These are phyloP conservation scores for Trichopus zeylanicus DNA, from an alignment of 116 monocot genomes.

Conservation along the genomic window DNA sequence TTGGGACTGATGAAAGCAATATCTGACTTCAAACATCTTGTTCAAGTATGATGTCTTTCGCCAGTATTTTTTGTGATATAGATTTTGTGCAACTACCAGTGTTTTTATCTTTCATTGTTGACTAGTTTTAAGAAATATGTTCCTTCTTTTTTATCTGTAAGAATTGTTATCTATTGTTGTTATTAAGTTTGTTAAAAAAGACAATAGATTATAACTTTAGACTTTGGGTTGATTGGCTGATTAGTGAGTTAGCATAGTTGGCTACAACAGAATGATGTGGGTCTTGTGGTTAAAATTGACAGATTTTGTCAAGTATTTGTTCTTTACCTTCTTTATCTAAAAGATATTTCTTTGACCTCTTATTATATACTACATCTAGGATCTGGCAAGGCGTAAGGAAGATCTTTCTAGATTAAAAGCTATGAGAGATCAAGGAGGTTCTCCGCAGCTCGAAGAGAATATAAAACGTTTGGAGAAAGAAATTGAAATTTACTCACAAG, in stretches of 20 bases:
- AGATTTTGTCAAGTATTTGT: background rate
- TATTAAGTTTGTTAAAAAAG: background rate
- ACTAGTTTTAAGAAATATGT: background rate
- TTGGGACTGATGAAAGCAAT: conserved; percentile 86
- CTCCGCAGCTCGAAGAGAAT: conserved; percentile 75
- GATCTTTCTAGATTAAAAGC: conserved; percentile 53
- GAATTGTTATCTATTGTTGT: background rate
- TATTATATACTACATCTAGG: conserved; percentile 22
- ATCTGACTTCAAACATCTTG: conserved; percentile 74
- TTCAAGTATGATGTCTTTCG: conserved; percentile 40
- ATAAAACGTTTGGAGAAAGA: conserved; percentile 79
- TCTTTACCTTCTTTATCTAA: background rate
- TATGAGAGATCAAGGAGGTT: conserved; percentile 70
- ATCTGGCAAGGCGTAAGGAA: conserved; percentile 69
- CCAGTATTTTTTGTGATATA: background rate
- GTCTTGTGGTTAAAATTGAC: too few relatives aligned
- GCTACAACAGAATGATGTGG: too few relatives aligned
- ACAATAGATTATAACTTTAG: background rate
- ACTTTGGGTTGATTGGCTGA: too few relatives aligned
- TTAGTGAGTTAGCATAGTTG: too few relatives aligned
- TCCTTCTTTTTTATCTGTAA: background rate
- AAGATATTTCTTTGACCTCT: conserved; percentile 1
- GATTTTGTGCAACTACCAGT: background rate
- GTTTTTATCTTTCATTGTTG: background rate
- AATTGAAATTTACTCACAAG: conserved; percentile 62